Percentiles rank a stretch among this genome's conserved stretches.
Evolutionary conservation across 768 basidiomycete genomes (phyloP).

Genomic region (Grammothele lineata): DNA sequence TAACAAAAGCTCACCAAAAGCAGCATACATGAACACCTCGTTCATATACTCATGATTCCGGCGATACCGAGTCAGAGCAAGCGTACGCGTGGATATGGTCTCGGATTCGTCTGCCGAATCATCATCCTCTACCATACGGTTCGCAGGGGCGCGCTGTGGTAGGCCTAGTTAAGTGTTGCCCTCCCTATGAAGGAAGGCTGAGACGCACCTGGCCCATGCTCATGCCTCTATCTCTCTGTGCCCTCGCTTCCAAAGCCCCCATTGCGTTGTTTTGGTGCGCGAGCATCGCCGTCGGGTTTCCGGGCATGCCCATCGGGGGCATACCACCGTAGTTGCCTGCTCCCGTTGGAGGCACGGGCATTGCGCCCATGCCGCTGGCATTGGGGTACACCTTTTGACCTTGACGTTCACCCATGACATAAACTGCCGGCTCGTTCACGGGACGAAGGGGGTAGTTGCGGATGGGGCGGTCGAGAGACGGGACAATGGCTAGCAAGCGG

Average conservation of each 20-base stretch:
- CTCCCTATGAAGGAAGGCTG: too few relatives aligned
- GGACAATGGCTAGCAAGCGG: constrained; percentile 49
- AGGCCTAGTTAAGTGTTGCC: too few relatives aligned
- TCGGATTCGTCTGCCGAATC: constrained; percentile 54
- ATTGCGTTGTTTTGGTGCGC: constrained; percentile 70
- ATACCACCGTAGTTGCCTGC: constrained; percentile 15
- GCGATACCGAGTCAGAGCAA: constrained; percentile 68
- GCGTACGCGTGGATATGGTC: constrained; percentile 64
- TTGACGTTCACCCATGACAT: constrained; percentile 65
- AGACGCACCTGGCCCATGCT: constrained; percentile 38
- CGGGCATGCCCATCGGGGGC: constrained; percentile 8
- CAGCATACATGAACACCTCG: constrained; percentile 72
- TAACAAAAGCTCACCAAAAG: constrained; percentile 55
- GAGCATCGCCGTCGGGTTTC: constrained; percentile 56
- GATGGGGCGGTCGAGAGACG: constrained; percentile 55
- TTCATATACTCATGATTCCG: constrained; percentile 86
- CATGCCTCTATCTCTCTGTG: constrained; percentile 39
- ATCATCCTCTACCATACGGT: constrained; percentile 42
- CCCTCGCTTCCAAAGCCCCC: constrained; percentile 64
- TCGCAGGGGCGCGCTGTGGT: too few relatives aligned
- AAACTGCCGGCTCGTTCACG: constrained; percentile 63
- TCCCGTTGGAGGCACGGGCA: background rate
- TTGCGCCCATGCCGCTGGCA: constrained; percentile 8
- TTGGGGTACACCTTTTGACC: constrained; percentile 56
- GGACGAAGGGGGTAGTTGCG: constrained; percentile 69